Conservation (phyloP, 768 basidiomycete genomes). For the Pleurotus giganteus region DNA sequence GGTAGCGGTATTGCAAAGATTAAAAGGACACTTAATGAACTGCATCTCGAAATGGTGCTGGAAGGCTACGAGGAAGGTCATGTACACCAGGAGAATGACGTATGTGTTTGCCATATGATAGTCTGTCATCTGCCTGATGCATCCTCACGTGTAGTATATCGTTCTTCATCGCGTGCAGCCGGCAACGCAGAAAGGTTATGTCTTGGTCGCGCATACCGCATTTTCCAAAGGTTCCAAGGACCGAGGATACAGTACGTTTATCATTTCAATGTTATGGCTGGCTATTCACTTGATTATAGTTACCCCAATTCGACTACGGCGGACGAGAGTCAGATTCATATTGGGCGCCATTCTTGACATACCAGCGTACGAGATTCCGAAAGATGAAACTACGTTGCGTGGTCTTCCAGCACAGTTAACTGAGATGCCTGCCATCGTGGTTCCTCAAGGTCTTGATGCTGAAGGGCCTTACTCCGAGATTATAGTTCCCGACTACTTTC, state of each 20-base stretch:
- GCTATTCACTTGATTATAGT: conserved; percentile 51
- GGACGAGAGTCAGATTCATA: conserved; percentile 78
- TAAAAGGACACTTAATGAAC: conserved; percentile 76
- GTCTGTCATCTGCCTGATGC: no score
- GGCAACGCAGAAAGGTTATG: conserved; percentile 83
- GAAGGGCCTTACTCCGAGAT: conserved; percentile 78
- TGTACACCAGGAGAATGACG: conserved; percentile 95
- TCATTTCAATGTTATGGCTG: no score
- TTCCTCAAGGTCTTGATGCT: conserved; percentile 59
- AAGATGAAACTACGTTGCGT: conserved; percentile 52
- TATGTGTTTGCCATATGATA: conserved; percentile 39
- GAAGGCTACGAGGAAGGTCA: conserved; percentile 88
- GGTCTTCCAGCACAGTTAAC: conserved; percentile 73
- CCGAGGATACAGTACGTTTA: conserved; percentile 70
- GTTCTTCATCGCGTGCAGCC: conserved; percentile 92
- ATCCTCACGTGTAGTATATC: conserved; percentile 76
- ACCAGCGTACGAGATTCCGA: conserved; percentile 50
- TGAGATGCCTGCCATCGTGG: conserved; percentile 57
- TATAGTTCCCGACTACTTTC: conserved; percentile 82
- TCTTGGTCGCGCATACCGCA: conserved; percentile 90
- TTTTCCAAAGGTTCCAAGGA: conserved; percentile 82
- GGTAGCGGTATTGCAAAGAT: conserved; percentile 55
- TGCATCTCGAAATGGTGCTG: conserved; percentile 93
- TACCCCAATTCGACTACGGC: conserved; percentile 72
- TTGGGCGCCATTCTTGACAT: conserved; percentile 76